Evolutionary conservation across 2,329 filamentous ascomycete species (phyloP).

Genomic region (Colletotrichum viniferum): DNA sequence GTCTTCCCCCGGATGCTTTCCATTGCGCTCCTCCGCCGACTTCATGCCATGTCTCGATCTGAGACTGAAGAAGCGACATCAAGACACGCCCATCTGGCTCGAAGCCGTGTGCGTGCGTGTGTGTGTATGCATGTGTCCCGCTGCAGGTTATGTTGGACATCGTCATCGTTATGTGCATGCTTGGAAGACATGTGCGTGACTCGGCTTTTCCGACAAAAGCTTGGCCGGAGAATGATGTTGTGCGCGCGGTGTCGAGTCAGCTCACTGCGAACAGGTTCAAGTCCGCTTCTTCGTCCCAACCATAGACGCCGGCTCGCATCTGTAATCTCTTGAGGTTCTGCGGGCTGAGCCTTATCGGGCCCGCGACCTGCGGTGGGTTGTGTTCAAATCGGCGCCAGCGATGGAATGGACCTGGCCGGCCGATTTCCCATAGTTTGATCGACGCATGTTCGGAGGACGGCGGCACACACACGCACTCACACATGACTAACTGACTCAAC

Average conservation of each 20-base stretch:
- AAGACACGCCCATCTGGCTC: neutral
- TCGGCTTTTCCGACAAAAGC: neutral
- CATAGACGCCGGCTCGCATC: neutral
- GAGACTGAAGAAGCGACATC: neutral
- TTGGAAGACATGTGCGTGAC: neutral
- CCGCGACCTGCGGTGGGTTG: neutral
- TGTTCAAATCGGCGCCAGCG: neutral
- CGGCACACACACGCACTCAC: neutral
- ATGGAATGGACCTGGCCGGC: neutral
- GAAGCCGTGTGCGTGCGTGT: neutral
- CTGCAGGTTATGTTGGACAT: neutral
- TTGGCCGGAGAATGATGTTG: neutral
- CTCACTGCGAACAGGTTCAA: neutral
- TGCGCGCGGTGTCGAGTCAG: neutral
- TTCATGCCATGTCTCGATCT: neutral
- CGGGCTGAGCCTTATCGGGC: constrained; percentile 4
- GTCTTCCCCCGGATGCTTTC: neutral
- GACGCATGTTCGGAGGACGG: neutral
- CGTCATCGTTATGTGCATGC: neutral
- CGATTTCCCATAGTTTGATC: constrained; percentile 9
- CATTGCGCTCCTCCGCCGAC: neutral
- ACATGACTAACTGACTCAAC: constrained; percentile 11
- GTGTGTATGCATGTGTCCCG: neutral
- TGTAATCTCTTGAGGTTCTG: neutral
- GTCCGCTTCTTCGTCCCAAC: neutral